Percentiles rank a stretch among this genome's conserved stretches.
Conservation (phyloP, 108 stramenopile genomes). For the Seminavis robusta region DNA sequence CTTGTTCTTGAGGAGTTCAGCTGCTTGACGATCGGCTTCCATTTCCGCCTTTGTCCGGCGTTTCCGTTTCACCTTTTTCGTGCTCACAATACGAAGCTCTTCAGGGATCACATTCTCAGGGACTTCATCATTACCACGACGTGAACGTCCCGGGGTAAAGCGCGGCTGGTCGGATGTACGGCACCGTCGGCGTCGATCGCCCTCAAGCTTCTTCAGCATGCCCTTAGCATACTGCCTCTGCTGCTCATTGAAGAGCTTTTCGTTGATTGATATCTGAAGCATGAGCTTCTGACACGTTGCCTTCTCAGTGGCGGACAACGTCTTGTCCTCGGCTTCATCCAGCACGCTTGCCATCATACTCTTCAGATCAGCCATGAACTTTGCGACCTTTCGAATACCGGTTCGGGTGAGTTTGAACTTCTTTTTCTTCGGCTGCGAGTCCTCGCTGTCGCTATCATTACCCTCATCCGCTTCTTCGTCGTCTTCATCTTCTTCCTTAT, state of each 20-base stretch:
- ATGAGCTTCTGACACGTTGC: slow-evolving; percentile 67
- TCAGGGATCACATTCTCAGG: slow-evolving; percentile 44
- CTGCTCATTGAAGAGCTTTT: slow-evolving; percentile 72
- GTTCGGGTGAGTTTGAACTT: slow-evolving; percentile 44
- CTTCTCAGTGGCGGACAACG: slow-evolving; percentile 60
- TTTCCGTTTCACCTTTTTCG: slow-evolving; percentile 53
- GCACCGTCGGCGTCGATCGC: slow-evolving; percentile 72
- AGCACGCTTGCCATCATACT: slow-evolving; percentile 84
- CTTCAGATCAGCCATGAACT: slow-evolving; percentile 81
- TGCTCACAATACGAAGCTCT: slow-evolving; percentile 68
- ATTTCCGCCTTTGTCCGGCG: slow-evolving; percentile 35
- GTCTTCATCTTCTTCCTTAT: slow-evolving; percentile 19
- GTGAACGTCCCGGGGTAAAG: slow-evolving; percentile 9
- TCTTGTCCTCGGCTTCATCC: slow-evolving; percentile 72
- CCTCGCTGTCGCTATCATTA: neutral
- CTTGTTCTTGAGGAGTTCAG: neutral
- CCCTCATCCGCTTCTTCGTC: slow-evolving; percentile 9
- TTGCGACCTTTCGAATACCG: slow-evolving; percentile 65
- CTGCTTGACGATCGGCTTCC: slow-evolving; percentile 10
- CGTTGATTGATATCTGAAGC: slow-evolving; percentile 74
- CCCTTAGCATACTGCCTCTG: slow-evolving; percentile 59
- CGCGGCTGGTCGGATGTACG: slow-evolving; percentile 47
- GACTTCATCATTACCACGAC: slow-evolving; percentile 21
- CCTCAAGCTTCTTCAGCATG: slow-evolving; percentile 73
- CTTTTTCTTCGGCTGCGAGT: slow-evolving; percentile 4